Evolutionary conservation across 495 filamentous ascomycete species (phyloP).

Genomic region (Xylaria palmicola): DNA sequence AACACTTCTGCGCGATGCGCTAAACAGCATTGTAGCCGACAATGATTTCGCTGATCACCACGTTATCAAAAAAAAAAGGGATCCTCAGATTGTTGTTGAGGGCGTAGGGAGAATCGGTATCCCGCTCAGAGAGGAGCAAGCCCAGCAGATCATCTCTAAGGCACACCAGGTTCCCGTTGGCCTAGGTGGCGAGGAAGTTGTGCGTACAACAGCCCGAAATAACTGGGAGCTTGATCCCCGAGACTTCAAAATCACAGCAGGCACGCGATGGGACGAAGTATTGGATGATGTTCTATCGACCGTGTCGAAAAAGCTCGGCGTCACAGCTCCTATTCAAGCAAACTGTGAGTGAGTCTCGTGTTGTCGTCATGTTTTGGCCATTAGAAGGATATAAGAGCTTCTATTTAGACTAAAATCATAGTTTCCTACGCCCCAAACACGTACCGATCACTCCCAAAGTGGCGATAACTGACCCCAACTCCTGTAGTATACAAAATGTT

Average conservation of each 20-base stretch:
- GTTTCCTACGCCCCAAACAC: not conserved
- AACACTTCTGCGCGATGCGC: not conserved
- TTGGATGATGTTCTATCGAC: not conserved
- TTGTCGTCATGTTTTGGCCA: not conserved
- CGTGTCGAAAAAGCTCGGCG: not conserved
- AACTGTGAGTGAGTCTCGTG: not conserved
- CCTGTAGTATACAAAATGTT: not conserved
- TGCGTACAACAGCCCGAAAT: not conserved
- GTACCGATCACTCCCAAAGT: not conserved
- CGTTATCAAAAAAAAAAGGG: not conserved
- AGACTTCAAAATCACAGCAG: not conserved
- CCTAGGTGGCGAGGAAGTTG: constrained; percentile 28
- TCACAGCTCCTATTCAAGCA: not conserved
- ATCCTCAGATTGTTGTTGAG: constrained; percentile 43
- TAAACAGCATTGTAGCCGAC: not conserved
- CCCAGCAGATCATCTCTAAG: constrained; percentile 37
- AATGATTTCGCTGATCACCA: not conserved
- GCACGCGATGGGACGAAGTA: not conserved
- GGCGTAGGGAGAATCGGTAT: constrained; percentile 39
- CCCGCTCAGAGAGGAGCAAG: constrained; percentile 44
- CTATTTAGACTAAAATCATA: not conserved
- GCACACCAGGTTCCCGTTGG: constrained; percentile 48
- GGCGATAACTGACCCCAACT: not conserved
- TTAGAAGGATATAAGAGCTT: not conserved
- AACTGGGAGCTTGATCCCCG: not conserved